These are phyloP conservation scores for Suillus decipiens DNA, from an alignment of 768 basidiomycete genomes.

Conservation along the genomic window DNA sequence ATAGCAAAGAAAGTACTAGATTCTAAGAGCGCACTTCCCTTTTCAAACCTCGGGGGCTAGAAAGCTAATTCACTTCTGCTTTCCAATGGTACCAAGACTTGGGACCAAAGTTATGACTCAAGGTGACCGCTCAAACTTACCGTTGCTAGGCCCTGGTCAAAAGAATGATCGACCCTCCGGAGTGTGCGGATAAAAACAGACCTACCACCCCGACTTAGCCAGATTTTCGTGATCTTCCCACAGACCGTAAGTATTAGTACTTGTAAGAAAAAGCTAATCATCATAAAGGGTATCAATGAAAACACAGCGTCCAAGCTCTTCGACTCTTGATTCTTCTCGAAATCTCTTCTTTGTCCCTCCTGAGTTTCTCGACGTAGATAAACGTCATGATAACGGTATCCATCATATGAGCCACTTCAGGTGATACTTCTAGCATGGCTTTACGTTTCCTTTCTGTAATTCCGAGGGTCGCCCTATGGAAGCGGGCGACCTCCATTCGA, in stretches of 20 bases:
- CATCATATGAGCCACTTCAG: conserved; percentile 12
- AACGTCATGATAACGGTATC: conserved; percentile 19
- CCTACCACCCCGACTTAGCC: no score
- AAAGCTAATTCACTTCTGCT: no score
- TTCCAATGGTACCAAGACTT: no score
- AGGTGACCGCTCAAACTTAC: no score
- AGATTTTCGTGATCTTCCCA: neutral
- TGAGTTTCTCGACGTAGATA: conserved; percentile 18
- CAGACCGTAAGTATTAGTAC: neutral
- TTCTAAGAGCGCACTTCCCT: no score
- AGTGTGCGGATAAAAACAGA: no score
- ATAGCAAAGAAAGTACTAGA: no score
- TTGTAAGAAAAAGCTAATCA: neutral
- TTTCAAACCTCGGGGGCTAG: no score
- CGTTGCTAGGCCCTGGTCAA: no score
- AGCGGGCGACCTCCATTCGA: conserved; percentile 24
- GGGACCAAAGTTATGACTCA: no score
- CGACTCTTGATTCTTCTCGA: neutral
- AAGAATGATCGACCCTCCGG: no score
- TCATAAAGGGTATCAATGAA: neutral
- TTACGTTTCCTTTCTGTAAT: conserved; percentile 10
- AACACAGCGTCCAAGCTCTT: neutral
- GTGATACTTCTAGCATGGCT: conserved; percentile 16
- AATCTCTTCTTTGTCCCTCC: conserved; percentile 8
- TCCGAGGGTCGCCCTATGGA: conserved; percentile 14